Evolutionary conservation across 106 monocot species (phyloP).

Genomic region (Apostasia ramifera): DNA sequence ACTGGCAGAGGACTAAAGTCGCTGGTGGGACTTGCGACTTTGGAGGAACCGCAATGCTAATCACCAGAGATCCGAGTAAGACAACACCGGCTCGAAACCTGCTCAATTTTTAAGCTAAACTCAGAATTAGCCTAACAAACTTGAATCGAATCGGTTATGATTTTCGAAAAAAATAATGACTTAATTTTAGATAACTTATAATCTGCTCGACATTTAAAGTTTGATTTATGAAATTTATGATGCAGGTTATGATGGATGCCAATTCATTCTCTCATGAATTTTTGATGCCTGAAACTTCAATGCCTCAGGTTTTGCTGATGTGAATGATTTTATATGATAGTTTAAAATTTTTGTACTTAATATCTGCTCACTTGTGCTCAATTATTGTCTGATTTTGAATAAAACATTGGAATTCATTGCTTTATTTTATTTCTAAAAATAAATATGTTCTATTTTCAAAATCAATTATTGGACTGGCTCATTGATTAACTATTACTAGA

Average conservation of each 20-base stretch:
- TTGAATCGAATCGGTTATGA: background rate
- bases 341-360: background rate
- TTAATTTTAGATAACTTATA: too few relatives aligned
- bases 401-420: too few relatives aligned
- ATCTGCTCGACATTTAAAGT: background rate
- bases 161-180: background rate
- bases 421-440: too few relatives aligned
- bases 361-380: background rate
- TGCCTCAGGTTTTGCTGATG: too few relatives aligned
- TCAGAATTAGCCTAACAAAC: background rate
- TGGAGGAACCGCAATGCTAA: constrained; percentile 56
- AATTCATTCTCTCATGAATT: constrained; percentile 10
- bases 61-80: constrained; percentile 64
- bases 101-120: background rate
- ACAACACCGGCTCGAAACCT: background rate
- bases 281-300: background rate
- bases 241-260: constrained; percentile 21
- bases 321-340: background rate
- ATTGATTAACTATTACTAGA: too few relatives aligned
- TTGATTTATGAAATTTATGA: background rate
- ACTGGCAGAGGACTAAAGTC: constrained; percentile 51
- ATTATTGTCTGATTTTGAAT: too few relatives aligned
- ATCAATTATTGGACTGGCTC: too few relatives aligned
- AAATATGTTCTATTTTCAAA: too few relatives aligned
- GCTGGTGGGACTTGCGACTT: constrained; percentile 67